phyloP scores from a whole-genome alignment of 2,329 filamentous ascomycete species.

The Cladophialophora yegresii region DNA sequence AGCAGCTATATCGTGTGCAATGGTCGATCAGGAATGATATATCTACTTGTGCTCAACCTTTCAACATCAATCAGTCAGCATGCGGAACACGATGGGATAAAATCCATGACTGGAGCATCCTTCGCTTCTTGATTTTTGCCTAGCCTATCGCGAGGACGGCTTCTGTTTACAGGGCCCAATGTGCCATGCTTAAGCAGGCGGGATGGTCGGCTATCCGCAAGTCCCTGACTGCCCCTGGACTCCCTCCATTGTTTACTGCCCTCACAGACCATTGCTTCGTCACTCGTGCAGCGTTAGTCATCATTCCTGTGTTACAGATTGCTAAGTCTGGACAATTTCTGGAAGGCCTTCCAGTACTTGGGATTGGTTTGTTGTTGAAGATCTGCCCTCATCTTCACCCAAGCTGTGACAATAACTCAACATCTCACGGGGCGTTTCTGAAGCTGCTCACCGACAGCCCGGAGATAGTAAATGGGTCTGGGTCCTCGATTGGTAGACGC shows the following conservation, averaged over 20 bases:
- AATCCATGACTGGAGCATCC: constrained; percentile 9
- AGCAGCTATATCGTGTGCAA: not conserved
- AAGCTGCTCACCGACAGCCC: constrained; percentile 5
- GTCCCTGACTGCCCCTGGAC: constrained; percentile 2
- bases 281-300: constrained; percentile 28
- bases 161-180: not conserved
- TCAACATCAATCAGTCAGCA: constrained; percentile 18
- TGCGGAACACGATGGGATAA: constrained; percentile 5
- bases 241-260: constrained; percentile 8
- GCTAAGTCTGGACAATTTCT: constrained; percentile 19
- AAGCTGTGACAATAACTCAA: not conserved
- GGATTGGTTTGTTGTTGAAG: constrained; percentile 17
- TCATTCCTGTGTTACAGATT: constrained; percentile 20
- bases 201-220: constrained; percentile 26
- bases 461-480: not conserved
- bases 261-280: constrained; percentile 26
- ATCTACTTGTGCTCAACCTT: constrained; percentile 4
- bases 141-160: constrained; percentile 15
- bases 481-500: constrained; percentile 10
- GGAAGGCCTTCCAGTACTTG: constrained; percentile 1
- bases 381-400: constrained; percentile 8
- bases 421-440: not conserved
- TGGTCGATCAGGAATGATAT: constrained; percentile 3
- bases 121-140: constrained; percentile 11
- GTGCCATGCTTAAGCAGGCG: constrained; percentile 6